Evolutionary conservation across 176 grass and related monocot species (phyloP).

Genomic region (Rhynchospora tenuis): DNA sequence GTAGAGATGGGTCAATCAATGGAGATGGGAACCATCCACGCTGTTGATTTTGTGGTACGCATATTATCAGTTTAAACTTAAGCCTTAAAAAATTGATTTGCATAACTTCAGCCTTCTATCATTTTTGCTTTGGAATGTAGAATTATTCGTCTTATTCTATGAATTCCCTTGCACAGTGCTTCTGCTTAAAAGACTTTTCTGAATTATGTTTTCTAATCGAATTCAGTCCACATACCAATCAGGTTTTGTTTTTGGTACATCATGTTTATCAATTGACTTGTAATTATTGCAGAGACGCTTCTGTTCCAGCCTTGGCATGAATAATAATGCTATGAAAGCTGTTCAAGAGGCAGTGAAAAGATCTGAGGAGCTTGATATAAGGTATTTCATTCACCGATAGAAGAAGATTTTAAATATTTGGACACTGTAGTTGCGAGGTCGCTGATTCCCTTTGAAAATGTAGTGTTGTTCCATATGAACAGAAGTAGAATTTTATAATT

Average conservation of each 20-base stretch:
- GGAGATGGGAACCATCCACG: slow-evolving; percentile 94
- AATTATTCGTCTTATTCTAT: background rate
- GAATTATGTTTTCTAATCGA: background rate
- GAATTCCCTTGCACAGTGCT: background rate
- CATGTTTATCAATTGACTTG: slow-evolving; percentile 14
- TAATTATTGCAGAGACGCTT: slow-evolving; percentile 65
- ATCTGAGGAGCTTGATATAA: slow-evolving; percentile 83
- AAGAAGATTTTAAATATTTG: background rate
- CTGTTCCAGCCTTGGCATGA: slow-evolving; percentile 88
- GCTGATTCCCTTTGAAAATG: background rate
- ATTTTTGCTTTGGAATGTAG: background rate
- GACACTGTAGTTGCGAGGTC: background rate
- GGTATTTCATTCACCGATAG: slow-evolving; percentile 29
- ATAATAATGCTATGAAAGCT: slow-evolving; percentile 81
- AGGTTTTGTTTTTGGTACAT: background rate
- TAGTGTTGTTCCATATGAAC: background rate
- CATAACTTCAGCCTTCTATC: background rate
- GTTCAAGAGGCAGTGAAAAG: slow-evolving; percentile 77
- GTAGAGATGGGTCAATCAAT: slow-evolving; percentile 94
- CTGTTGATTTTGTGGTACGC: slow-evolving; percentile 76
- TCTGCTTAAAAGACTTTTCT: background rate
- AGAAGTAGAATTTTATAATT: background rate
- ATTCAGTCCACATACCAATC: background rate
- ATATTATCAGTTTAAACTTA: slow-evolving; percentile 3
- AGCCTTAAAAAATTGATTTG: background rate